Evolutionary conservation across 805 yeast species (phyloP), one percentile per base, ranked within the genome.

Genomic region (Citeromyces matritensis): DNA sequence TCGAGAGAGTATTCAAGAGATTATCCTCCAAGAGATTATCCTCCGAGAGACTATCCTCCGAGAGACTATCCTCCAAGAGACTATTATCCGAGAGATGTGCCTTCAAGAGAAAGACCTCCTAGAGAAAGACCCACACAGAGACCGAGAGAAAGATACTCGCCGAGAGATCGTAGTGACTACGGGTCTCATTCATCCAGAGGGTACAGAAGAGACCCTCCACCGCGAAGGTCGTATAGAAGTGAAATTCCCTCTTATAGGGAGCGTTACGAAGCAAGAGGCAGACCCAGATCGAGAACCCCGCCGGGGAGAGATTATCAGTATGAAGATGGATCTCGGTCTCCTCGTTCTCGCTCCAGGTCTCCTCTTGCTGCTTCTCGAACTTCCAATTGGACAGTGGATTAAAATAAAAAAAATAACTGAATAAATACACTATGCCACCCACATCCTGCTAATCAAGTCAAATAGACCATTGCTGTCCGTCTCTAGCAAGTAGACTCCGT

Each of bases 401-500:
- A 21, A 27, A 32, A 14, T 26, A 14, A 12, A 31, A 9, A 15
- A 32, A n/a, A n/a, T n/a, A n/a, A n/a, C n/a, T n/a, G n/a, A n/a
- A 30, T 28, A 21, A 30, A 24, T 32, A 44, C 45, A 60, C 30
- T 24, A 43, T 24, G 73, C 68, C 29, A 41, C 47, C 94, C 94
- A 86, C 31, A 81, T 41, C 43, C 60, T 62, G 38, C 56, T 48
- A 26, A 82, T 45, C 34, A 88, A 61, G 35, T 75, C 83, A 35
- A 73, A 64, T 24, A 88, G 41, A 5, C 98, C 98, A 44, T 73
- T 74, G 42, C 75, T 77, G 37, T 78, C 72, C 9, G 94, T 78
- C 49, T 80, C 88, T 46, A 85, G 60, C 38, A 76, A 62, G 54
- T 85, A 91, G 33, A 88, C 60, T 37, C 97, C 98, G 47, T 78